These are phyloP conservation scores for Trichoderma afroharzianum DNA, from an alignment of 2,329 filamentous ascomycete genomes.

Conservation along the genomic window DNA sequence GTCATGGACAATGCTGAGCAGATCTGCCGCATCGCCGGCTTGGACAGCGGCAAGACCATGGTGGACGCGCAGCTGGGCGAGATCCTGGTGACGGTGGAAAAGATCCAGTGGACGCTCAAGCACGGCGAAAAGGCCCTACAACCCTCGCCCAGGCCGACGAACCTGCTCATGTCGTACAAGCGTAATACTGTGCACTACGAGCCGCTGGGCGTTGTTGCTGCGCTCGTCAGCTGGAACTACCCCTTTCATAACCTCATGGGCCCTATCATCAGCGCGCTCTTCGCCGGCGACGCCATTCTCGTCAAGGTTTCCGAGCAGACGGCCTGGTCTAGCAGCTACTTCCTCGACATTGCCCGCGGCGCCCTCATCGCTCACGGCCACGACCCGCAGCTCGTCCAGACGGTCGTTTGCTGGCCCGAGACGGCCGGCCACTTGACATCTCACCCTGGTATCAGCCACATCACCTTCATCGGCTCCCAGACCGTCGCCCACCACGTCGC, in stretches of 20 bases:
- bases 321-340: slow-evolving; percentile 86
- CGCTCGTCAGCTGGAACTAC: slow-evolving; percentile 96
- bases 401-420: slow-evolving; percentile 81
- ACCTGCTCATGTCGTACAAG: slow-evolving; percentile 94
- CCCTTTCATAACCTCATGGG: slow-evolving; percentile 93
- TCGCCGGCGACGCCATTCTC: slow-evolving; percentile 85
- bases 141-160: slow-evolving; percentile 74
- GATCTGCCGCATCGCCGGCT: slow-evolving; percentile 79
- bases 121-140: slow-evolving; percentile 81
- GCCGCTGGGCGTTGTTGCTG: slow-evolving; percentile 86
- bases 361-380: slow-evolving; percentile 82
- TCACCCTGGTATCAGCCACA: slow-evolving; percentile 77
- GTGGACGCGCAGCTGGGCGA: slow-evolving; percentile 92
- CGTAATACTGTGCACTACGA: slow-evolving; percentile 86
- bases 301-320: slow-evolving; percentile 96
- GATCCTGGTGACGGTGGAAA: slow-evolving; percentile 89
- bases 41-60: slow-evolving; percentile 95
- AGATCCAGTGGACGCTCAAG: slow-evolving; percentile 87
- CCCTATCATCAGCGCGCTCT: slow-evolving; percentile 84
- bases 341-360: slow-evolving; percentile 70
- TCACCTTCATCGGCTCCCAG: slow-evolving; percentile 94
- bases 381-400: slow-evolving; percentile 76
- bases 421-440: slow-evolving; percentile 78
- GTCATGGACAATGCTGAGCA: slow-evolving; percentile 85
- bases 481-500: slow-evolving; percentile 85